phyloP scores from a whole-genome alignment of 768 basidiomycete species.

The Kwoniella shandongensis region DNA sequence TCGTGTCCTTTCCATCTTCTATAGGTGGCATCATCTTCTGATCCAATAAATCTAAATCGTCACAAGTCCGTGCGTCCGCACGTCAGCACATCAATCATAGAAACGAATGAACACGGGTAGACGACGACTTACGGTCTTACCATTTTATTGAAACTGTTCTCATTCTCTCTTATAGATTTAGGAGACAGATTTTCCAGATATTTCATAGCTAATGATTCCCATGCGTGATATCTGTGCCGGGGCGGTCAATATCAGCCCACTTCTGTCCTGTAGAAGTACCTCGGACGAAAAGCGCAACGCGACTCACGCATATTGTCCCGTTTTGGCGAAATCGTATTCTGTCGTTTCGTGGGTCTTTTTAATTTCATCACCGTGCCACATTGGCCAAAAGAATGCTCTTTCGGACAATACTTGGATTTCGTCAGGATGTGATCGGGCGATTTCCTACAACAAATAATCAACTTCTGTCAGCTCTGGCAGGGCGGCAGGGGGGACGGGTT shows the following conservation, averaged over 20 bases:
- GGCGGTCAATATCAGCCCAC: constrained; percentile 11
- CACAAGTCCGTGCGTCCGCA: too few species aligned
- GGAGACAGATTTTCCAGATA: constrained; percentile 50
- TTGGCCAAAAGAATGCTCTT: constrained; percentile 54
- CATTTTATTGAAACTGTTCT: constrained; percentile 50
- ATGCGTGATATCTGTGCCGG: constrained; percentile 52
- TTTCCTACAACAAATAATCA: constrained; percentile 27
- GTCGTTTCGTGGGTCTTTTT: constrained; percentile 44
- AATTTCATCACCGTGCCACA: constrained; percentile 53
- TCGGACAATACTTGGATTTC: constrained; percentile 51
- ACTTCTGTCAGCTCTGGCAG: too few species aligned
- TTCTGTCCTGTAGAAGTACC: not conserved
- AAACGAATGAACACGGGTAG: not conserved
- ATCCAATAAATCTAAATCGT: constrained; percentile 44
- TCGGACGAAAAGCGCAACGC: too few species aligned
- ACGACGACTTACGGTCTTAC: constrained; percentile 46
- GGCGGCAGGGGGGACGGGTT: too few species aligned
- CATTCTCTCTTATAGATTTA: constrained; percentile 34
- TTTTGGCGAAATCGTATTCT: constrained; percentile 41
- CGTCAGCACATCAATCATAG: not conserved
- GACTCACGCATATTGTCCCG: constrained; percentile 51
- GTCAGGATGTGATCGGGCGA: constrained; percentile 47
- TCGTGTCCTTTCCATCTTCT: constrained; percentile 25
- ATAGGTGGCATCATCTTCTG: constrained; percentile 44
- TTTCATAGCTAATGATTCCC: constrained; percentile 54